Percentiles rank a stretch among this genome's conserved stretches.
These are phyloP conservation scores for Lathyrus sativus DNA, from an alignment of 306 rosid species.

Conservation along the genomic window DNA sequence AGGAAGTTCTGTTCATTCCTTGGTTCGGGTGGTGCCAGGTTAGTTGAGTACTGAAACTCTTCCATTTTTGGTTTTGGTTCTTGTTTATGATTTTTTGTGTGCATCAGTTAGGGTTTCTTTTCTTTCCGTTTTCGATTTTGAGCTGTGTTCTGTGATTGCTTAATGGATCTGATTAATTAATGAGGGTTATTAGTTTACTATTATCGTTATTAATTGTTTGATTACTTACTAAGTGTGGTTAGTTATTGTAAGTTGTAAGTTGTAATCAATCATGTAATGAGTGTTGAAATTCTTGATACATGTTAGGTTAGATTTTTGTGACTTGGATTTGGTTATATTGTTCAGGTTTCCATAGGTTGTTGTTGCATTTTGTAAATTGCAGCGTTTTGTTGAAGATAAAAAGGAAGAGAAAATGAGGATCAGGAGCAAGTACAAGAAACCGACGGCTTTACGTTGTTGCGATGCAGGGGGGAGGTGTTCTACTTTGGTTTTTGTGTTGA, in stretches of 20 bases:
- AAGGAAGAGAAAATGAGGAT: conserved; percentile 79
- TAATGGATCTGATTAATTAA: conserved; percentile 27
- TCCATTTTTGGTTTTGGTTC: conserved; percentile 13
- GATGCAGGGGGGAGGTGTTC: conserved; percentile 82
- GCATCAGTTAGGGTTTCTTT: conserved; percentile 28
- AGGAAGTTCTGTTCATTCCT: conserved; percentile 12
- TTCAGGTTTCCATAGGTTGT: conserved; percentile 66
- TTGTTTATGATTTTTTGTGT: background rate
- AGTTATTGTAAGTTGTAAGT: background rate
- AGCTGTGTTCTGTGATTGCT: conserved; percentile 10
- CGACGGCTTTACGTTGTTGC: conserved; percentile 70
- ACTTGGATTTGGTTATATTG: conserved; percentile 45
- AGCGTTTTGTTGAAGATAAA: conserved; percentile 67
- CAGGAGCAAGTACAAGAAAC: conserved; percentile 83
- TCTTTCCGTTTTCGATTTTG: background rate
- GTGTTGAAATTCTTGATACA: conserved; percentile 14
- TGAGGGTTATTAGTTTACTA: too few relatives aligned
- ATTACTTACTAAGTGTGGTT: conserved; percentile 14
- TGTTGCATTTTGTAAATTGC: conserved; percentile 70
- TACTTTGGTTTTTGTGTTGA: conserved; percentile 53
- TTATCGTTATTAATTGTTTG: background rate
- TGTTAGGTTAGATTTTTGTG: conserved; percentile 35
- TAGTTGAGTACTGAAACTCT: conserved; percentile 21
- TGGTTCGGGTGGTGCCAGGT: conserved; percentile 32
- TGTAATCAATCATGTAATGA: conserved; percentile 9